Evolutionary conservation across 257 asterid species (phyloP), one percentile per base, ranked within the genome.

Genomic region (Salvia rosmarinus): DNA sequence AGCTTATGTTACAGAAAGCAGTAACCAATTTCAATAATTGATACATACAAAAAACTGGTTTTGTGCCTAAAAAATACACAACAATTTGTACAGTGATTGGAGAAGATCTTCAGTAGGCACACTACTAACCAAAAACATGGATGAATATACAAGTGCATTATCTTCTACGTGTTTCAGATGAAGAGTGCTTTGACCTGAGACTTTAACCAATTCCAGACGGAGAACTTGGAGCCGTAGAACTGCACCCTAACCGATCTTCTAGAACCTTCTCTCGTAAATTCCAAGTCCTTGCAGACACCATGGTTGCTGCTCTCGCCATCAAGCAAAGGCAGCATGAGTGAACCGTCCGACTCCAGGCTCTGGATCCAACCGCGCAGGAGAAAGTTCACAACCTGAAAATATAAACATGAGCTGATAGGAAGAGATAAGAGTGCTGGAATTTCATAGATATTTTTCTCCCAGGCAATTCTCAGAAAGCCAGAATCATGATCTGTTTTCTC

Each of bases 321-420:
- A 12, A 85, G 82, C 77, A 91, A 81, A 34, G 96, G 95, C 76
- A 85, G 78, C 64, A 73, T 64, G 1, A 60, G 71, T 4, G 82
- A 80, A 28, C 92, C 87, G 12, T 75, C 64, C 0, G 97, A 87
- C 67, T 91, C 96, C 52, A 91, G 62, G 67, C 79, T 84, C 70
- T 73, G 78, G 70, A 91, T 87, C 97, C 97, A 91, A 43, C 92
- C 91, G 0, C 95, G 88, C 16, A 85, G 72, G 28, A 89, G 78
- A 78, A 63, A 90, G 5, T 90, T 90, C 81, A 90, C 96, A 9
- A 90, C 94, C 96, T 88, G 85, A 55, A 10, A 6, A 39, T 37
- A 37, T 37, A 37, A 37, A 2, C 44, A 39, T 39, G 44, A 39
- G 44, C 8, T 39, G 37, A 39, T 39, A 39, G 2, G 44, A 39